Base-by-base conservation (phyloP, 164 flowering plant species). In the Macadamia tetraphylla region DNA sequence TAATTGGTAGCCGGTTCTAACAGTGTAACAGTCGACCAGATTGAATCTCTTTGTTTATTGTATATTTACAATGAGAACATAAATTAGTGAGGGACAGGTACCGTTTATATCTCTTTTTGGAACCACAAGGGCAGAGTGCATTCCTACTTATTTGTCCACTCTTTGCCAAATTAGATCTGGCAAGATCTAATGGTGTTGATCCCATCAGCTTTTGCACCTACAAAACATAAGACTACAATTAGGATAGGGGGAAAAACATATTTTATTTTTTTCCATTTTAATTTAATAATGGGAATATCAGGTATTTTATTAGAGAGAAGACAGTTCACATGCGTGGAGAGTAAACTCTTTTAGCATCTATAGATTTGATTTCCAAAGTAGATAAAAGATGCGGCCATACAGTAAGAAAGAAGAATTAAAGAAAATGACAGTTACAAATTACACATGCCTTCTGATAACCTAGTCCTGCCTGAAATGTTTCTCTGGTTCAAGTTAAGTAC, bases 151-250 rank as follows among this genome's bases (percentile, higher is more conserved):
- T 84, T 71, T 87, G 88, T 14, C 98, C 97, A 84, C 92, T 90
- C 85, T 92, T 83, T 55, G 97, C 94, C 82, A 90, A 71, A 77
- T 89, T 94, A 43, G 95, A 85, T 77, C 84, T 76, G 3, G 98
- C 98, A 75, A 90, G 69, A 82, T 94, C 98, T 76, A 87, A 9
- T 14, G 98, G 96, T 52, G 96, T 77, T 15, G 95, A 80, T 18
- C 99, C 97, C 92, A 92, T 79, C 81, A 94, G 65, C 70, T 90
- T 92, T 77, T 92, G 97, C 69, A 94, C 81, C 98, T 94, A 67
- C 65, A 80, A 15, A 62, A 65, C 62, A 64, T 44, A 55, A 68
- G 23, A 49, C 40, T 17, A 10, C 30, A 68, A 51, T 32, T 17
- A 29, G 17, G 18, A 14, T 35, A 35, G 15, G 40, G 40, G 40